A percentile compares a stretch with the other conserved stretches of the same genome.
phyloP scores from a whole-genome alignment of 495 filamentous ascomycete genomes.

The Hypoxylon fragiforme region DNA sequence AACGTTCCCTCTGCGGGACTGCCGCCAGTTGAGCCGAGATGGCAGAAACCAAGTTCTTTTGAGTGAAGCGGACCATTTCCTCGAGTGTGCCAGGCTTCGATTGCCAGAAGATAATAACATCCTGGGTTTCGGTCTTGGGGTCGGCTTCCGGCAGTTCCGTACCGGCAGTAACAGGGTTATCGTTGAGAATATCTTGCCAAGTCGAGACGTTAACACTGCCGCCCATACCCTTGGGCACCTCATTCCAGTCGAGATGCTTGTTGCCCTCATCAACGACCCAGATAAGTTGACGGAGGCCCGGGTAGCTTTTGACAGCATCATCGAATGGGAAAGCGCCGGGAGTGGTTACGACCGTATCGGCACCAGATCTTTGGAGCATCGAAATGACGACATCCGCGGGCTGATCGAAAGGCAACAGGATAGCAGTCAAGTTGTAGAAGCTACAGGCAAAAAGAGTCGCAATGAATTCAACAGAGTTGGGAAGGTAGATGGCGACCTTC shows the following conservation, averaged over 20 bases:
- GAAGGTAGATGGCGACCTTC: constrained; percentile 85
- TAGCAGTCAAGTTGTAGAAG: constrained; percentile 78
- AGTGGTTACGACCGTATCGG: constrained; percentile 80
- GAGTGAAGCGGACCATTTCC: constrained; percentile 75
- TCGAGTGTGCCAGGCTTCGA: constrained; percentile 53
- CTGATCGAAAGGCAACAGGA: constrained; percentile 83
- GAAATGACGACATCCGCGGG: constrained; percentile 64
- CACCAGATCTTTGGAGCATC: constrained; percentile 68
- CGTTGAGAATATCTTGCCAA: constrained; percentile 83
- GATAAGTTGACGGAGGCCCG: constrained; percentile 73
- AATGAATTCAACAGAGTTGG: constrained; percentile 89
- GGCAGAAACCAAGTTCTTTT: constrained; percentile 78
- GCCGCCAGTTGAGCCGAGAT: constrained; percentile 75
- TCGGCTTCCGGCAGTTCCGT: constrained; percentile 49
- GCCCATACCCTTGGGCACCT: constrained; percentile 73
- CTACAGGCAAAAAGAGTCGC: constrained; percentile 64
- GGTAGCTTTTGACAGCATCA: constrained; percentile 65
- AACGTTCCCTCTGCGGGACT: constrained; percentile 71
- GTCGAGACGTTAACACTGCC: constrained; percentile 74
- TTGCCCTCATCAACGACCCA: constrained; percentile 94
- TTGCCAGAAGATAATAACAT: constrained; percentile 65
- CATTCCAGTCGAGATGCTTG: constrained; percentile 87
- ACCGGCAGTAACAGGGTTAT: constrained; percentile 53
- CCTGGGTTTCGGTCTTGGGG: constrained; percentile 52
- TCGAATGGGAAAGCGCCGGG: constrained; percentile 88